Evolutionary conservation across 75 land plant species (phyloP).

Genomic region (Picea glauca): DNA sequence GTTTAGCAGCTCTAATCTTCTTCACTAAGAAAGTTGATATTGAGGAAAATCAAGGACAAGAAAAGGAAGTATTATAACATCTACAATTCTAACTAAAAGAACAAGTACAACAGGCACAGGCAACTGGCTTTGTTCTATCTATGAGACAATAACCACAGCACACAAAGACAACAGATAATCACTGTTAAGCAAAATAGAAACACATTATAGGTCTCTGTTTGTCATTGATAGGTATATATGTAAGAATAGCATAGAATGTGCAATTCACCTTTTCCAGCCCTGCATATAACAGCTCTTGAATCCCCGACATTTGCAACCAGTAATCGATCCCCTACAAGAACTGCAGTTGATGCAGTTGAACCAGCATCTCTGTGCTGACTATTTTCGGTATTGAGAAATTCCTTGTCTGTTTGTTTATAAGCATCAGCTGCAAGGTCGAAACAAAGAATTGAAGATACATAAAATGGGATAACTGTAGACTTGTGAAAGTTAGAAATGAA

Average conservation of each 20-base stretch:
- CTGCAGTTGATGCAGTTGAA: constrained; percentile 83
- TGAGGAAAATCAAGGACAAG: background rate
- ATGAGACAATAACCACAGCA: background rate
- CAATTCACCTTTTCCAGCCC: constrained; percentile 63
- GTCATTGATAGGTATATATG: background rate
- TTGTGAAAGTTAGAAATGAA: background rate
- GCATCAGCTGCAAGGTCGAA: constrained; percentile 56
- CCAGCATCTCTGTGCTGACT: constrained; percentile 74
- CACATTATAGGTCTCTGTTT: background rate
- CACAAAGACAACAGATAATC: background rate
- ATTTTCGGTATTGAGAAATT: constrained; percentile 65
- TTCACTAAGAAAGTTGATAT: background rate
- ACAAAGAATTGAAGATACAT: background rate
- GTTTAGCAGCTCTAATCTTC: background rate
- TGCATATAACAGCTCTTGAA: constrained; percentile 64
- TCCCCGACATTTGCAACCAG: constrained; percentile 93
- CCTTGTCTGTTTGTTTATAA: constrained; percentile 64
- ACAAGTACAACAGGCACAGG: background rate
- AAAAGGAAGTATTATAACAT: background rate
- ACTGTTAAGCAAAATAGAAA: background rate
- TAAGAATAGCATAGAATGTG: background rate
- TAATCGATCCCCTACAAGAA: constrained; percentile 59
- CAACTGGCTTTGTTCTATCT: background rate
- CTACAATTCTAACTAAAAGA: background rate
- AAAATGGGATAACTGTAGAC: background rate